Evolutionary conservation across 768 basidiomycete genomes (phyloP).

Genomic region (Mycena polygramma): DNA sequence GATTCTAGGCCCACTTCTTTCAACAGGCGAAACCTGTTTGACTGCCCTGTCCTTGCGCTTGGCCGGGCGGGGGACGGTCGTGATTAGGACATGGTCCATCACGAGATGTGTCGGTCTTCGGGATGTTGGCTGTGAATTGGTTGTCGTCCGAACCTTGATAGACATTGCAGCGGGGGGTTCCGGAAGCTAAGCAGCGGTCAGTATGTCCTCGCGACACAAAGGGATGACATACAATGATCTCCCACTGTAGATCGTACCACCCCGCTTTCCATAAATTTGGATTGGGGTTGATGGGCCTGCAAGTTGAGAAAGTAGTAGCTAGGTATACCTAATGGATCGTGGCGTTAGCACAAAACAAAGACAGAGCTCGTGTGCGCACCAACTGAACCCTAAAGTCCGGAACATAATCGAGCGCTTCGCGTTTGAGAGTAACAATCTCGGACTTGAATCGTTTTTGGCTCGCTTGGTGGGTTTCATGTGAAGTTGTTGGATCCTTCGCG

Average conservation of each 20-base stretch:
- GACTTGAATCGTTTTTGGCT: conserved; percentile 39
- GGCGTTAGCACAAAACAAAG: too few species aligned
- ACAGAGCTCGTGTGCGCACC: conserved; percentile 24
- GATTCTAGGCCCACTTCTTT: background rate
- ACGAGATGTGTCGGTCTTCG: conserved; percentile 13
- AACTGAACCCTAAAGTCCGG: conserved; percentile 54
- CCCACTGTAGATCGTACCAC: conserved; percentile 67
- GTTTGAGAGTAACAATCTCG: conserved; percentile 36
- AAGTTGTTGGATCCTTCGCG: conserved; percentile 45
- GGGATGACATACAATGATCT: conserved; percentile 14
- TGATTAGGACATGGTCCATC: conserved; percentile 20
- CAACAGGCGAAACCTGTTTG: background rate
- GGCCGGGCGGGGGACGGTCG: background rate
- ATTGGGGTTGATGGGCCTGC: conserved; percentile 58
- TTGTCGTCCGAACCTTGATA: background rate
- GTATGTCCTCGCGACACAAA: background rate
- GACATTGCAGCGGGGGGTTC: background rate
- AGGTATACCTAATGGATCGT: conserved; percentile 41
- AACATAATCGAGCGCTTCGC: conserved; percentile 53
- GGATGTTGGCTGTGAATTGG: background rate
- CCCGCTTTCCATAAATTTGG: conserved; percentile 57
- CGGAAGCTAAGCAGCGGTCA: conserved; percentile 15
- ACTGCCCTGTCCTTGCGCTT: conserved; percentile 17
- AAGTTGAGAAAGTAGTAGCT: conserved; percentile 62
- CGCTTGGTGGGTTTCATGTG: conserved; percentile 50